Evolutionary conservation across 78 protist genomes (phyloP).

Genomic region (Chrysochromulina parva): DNA sequence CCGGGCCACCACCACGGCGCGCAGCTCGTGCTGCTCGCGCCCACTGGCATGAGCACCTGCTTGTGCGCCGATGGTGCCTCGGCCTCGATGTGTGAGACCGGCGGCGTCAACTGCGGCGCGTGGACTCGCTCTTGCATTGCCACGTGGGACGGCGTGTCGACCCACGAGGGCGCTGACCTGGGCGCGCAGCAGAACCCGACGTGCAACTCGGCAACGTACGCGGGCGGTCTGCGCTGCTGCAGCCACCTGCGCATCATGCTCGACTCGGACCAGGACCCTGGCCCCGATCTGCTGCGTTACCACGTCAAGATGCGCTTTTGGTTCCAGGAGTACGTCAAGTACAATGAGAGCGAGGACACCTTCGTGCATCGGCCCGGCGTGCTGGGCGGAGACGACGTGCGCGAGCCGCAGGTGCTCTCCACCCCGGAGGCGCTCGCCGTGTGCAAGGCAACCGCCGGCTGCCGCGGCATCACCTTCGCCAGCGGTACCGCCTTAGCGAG

Average conservation of each 20-base stretch:
- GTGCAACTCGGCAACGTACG: background rate
- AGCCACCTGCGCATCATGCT: background rate
- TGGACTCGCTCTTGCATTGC: background rate
- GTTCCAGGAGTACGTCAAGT: background rate
- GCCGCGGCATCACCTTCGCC: too few species aligned
- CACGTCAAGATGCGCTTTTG: slow-evolving; percentile 34
- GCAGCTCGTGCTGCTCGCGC: background rate
- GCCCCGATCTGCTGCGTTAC: background rate
- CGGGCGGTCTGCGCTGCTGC: slow-evolving; percentile 28
- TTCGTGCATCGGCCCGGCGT: too few species aligned
- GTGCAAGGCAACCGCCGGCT: too few species aligned
- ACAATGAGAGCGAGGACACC: too few species aligned
- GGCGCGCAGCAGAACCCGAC: background rate
- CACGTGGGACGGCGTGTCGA: background rate
- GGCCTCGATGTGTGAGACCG: background rate
- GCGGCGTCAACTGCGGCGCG: background rate
- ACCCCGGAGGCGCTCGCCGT: too few species aligned
- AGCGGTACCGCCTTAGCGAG: too few species aligned
- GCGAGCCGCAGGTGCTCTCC: too few species aligned
- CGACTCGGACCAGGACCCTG: slow-evolving; percentile 14
- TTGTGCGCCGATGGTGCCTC: background rate
- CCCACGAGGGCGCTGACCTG: background rate
- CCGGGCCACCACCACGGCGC: background rate
- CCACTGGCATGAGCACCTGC: background rate
- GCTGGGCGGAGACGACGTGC: too few species aligned